phyloP scores from a whole-genome alignment of 805 yeast genomes.

The Kurtzmaniella cleridarum region DNA sequence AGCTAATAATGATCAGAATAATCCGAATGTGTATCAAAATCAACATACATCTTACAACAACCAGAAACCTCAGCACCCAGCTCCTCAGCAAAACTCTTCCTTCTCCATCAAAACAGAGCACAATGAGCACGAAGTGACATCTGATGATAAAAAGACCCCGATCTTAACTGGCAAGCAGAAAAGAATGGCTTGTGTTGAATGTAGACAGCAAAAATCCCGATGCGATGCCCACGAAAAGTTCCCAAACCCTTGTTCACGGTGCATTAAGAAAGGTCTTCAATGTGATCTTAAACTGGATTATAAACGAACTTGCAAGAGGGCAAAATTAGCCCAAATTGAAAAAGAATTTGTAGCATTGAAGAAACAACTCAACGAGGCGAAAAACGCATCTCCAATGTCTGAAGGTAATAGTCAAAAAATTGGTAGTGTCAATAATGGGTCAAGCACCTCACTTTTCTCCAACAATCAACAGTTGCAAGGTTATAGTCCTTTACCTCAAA shows the following conservation, averaged over 20 bases:
- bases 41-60: not conserved
- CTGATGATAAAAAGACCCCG: constrained; percentile 2
- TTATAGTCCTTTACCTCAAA: too few species aligned
- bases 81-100: not conserved
- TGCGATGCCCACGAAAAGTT: constrained; percentile 79
- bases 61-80: not conserved
- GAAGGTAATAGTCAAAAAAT: not conserved
- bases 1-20: not conserved
- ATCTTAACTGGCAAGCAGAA: constrained; percentile 27
- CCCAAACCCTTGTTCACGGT: constrained; percentile 80
- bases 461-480: not conserved
- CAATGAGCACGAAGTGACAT: constrained; percentile 5
- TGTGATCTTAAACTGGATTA: constrained; percentile 78
- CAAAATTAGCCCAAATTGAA: constrained; percentile 78
- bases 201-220: constrained; percentile 90
- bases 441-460: not conserved
- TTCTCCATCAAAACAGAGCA: not conserved
- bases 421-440: too few species aligned
- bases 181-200: constrained; percentile 88
- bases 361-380: constrained; percentile 38
- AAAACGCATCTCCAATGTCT: constrained; percentile 13
- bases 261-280: constrained; percentile 59
- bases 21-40: constrained; percentile 2
- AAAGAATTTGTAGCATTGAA: constrained; percentile 69
- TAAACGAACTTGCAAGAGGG: constrained; percentile 86